Percentiles rank a stretch among this genome's conserved stretches.
Evolutionary conservation across 768 basidiomycete species (phyloP).

Genomic region (Russula emetica): DNA sequence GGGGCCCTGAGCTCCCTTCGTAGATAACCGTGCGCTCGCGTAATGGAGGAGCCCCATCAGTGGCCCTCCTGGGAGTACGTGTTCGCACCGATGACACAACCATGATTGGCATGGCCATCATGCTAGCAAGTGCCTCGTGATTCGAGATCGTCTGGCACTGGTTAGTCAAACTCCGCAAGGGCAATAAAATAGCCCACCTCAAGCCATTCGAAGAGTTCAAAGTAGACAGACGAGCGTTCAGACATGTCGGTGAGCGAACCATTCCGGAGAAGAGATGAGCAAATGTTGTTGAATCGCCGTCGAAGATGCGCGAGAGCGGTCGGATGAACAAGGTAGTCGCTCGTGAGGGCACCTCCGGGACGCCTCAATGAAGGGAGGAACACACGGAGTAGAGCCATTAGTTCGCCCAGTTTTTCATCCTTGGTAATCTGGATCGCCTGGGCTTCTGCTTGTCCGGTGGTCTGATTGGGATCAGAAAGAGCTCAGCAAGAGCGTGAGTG

Average conservation of each 20-base stretch:
- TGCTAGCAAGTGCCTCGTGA: conserved; percentile 88
- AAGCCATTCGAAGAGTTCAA: conserved; percentile 87
- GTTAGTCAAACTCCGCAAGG: neutral
- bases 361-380: conserved; percentile 82
- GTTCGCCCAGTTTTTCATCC: conserved; percentile 65
- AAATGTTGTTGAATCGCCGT: conserved; percentile 83
- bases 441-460: conserved; percentile 76
- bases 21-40: conserved; percentile 83
- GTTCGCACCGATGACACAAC: conserved; percentile 65
- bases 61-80: conserved; percentile 52
- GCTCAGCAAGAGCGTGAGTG: conserved; percentile 5
- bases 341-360: conserved; percentile 67
- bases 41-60: conserved; percentile 46
- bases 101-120: conserved; percentile 98
- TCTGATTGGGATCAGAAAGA: conserved; percentile 41
- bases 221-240: conserved; percentile 78
- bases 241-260: conserved; percentile 95
- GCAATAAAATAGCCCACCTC: conserved; percentile 49
- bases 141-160: conserved; percentile 79
- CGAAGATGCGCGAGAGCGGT: conserved; percentile 89
- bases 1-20: conserved; percentile 86
- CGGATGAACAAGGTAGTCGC: conserved; percentile 90
- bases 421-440: conserved; percentile 64
- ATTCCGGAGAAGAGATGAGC: conserved; percentile 80
- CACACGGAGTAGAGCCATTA: conserved; percentile 68